Base-by-base conservation (phyloP, 257 asterid genomes). In the Hygrophila difformis region DNA sequence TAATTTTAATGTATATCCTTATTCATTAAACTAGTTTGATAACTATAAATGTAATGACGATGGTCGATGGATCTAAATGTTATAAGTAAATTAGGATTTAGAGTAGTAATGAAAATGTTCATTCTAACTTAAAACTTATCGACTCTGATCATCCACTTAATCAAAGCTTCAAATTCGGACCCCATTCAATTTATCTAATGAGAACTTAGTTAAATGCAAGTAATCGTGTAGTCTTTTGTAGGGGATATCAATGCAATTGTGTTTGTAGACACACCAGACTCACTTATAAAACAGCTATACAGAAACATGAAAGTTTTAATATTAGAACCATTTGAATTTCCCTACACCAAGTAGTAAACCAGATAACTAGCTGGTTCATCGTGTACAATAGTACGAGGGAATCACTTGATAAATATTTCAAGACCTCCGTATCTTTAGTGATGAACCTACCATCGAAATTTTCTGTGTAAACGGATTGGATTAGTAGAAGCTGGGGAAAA, bases 231-330 rank as follows among this genome's bases (percentile, higher is more conserved):
- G n/a, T 36, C 15, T 34, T 29, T 19, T 15, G 12, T 2, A 18
- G 26, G 13, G 47, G 7, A 39, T 15, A 41, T 15, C 34, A 26
- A 56, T 13, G 35, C 12, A 34, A 21, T 56, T 2, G 22, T 16
- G 39, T 18, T 26, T 60, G 34, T 45, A 37, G 22, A 26, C 4
- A 26, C 4, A 26, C 31, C 4, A 26, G 8, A 26, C 8, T 26
- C 7, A 26, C 31, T 26, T 26, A 26, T n/a, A n/a, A 26, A 54
- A 39, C 57, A 34, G 26, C 52, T 28, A 33, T 28, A 38, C 23
- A 39, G 9, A 53, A 45, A 35, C 34, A 39, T 12, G 19, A 14
- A 47, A 39, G 38, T 5, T 36, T 24, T 24, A 24, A 24, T 2
- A 38, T 24, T 48, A 38, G 13, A 35, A 14, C 11, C 28, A 12